These are phyloP conservation scores for Zygosaccharomyces rouxii DNA, from an alignment of 805 yeast genomes.

Conservation along the genomic window DNA sequence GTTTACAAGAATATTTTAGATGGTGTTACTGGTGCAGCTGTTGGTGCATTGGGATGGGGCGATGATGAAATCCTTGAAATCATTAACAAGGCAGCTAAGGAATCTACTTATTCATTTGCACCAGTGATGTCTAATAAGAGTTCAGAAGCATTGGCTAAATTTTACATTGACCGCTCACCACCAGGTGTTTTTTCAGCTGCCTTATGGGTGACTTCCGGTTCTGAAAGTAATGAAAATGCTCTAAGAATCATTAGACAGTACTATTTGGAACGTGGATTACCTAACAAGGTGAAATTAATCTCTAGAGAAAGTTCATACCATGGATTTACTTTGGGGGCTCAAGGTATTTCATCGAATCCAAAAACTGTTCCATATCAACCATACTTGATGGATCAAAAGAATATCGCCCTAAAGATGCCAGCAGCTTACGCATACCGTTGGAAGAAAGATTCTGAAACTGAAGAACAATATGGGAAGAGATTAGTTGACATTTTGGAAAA, in stretches of 20 bases:
- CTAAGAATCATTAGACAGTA: conserved; percentile 52
- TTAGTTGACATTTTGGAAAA: conserved; percentile 42
- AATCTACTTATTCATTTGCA: conserved; percentile 38
- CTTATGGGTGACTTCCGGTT: conserved; percentile 53
- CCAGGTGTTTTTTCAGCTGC: conserved; percentile 39
- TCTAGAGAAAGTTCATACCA: conserved; percentile 45
- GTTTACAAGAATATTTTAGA: conserved; percentile 37
- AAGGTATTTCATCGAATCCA: conserved; percentile 36
- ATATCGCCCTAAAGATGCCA: conserved; percentile 28
- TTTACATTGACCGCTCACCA: conserved; percentile 41
- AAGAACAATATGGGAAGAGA: conserved; percentile 38
- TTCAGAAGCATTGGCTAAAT: conserved; percentile 42
- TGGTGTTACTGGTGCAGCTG: conserved; percentile 51
- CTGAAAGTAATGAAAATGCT: conserved; percentile 66
- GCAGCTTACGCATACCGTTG: conserved; percentile 35
- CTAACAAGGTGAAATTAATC: conserved; percentile 40
- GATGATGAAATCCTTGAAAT: conserved; percentile 37
- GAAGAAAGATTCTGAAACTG: conserved; percentile 35
- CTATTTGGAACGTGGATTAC: conserved; percentile 41
- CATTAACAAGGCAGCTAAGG: conserved; percentile 37
- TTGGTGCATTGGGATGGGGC: conserved; percentile 44
- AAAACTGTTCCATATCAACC: conserved; percentile 36
- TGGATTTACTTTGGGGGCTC: conserved; percentile 47
- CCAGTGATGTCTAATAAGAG: conserved; percentile 33
- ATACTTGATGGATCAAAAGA: conserved; percentile 21